Evolutionary conservation across 2,329 filamentous ascomycete genomes (phyloP).

Genomic region (Verticillium albo-atrum): DNA sequence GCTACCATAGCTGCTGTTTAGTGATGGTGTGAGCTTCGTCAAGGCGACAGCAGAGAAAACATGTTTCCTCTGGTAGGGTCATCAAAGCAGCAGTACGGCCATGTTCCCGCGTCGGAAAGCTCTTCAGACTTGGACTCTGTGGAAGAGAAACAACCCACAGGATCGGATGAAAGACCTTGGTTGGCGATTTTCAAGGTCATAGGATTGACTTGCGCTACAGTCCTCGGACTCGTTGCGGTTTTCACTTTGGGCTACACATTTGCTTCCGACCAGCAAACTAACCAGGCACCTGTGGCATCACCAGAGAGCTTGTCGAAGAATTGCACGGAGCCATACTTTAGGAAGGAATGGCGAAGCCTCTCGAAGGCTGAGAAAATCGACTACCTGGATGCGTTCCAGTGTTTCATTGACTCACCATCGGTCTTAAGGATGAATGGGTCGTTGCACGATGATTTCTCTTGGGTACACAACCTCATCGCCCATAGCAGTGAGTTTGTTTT

Average conservation of each 20-base stretch:
- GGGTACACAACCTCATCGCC: conserved; percentile 11
- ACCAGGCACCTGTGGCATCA: background rate
- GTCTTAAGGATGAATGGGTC: conserved; percentile 8
- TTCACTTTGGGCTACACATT: background rate
- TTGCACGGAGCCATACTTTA: conserved; percentile 4
- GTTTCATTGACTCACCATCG: conserved; percentile 9
- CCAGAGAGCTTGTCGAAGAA: background rate
- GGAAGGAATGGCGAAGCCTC: conserved; percentile 9
- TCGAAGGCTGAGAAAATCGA: conserved; percentile 6
- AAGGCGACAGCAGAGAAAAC: too few species aligned
- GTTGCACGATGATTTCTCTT: conserved; percentile 12
- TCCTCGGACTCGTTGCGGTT: background rate
- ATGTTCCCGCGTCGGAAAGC: too few species aligned
- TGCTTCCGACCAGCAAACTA: background rate
- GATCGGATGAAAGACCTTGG: too few species aligned
- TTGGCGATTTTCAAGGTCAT: background rate
- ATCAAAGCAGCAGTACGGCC: too few species aligned
- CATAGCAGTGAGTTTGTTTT: conserved; percentile 11
- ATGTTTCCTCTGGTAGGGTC: too few species aligned
- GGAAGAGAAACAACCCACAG: too few species aligned
- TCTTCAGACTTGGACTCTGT: too few species aligned
- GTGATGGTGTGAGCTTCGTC: too few species aligned
- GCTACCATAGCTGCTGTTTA: too few species aligned
- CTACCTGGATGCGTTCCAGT: conserved; percentile 11
- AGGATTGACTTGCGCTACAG: background rate